Base-by-base conservation (phyloP, 345 rosid species). In the Passiflora organensis region DNA sequence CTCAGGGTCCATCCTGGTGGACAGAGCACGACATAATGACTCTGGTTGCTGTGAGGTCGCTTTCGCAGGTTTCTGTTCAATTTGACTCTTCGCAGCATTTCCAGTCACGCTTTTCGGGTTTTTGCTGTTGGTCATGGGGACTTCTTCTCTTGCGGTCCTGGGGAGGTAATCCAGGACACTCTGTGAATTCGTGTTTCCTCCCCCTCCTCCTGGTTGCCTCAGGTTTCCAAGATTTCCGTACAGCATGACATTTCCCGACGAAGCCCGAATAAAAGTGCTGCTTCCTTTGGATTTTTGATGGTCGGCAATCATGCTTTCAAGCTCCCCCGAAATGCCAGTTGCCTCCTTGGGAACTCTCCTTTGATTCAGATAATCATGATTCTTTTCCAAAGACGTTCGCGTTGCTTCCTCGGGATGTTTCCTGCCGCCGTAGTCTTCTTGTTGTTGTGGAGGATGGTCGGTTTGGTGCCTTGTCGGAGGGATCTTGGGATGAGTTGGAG, bases 1-100 rank as follows among this genome's bases (percentile, higher is more conserved):
- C 64, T 93, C 97, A 0, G 99, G 99, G 59, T 93, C 99, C 95
- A 86, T 93, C 65, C 97, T 76, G 0, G 97, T 93, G 0, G 99
- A 89, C 23, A 89, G 60, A 10, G 95, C 91, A 41, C 96, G 74
- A 51, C 97, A 93, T 32, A 89, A 73, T 4, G 99, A 86, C 48
- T 67, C 77, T 0, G 77, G 38, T 19, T 9, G 45, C 11, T 17
- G 41, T 21, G 4, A 22, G 6, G 39, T 12, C 1, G 20, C 70
- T 28, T 22, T 42, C 48, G 4, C 55, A 49, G 17, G 67, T 37
- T 2, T 70, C n/a, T 61, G 57, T 16, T 62, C 58, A 6, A 51
- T 41, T 1, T 67, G 62, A 48, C 63, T 87, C 67, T 71, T 77
- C 20, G 59, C 86, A 11, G 74, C 84, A 55, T 83, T 77, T 48